Conservation (phyloP, 1,139 yeast species). For the Kluyveromyces sp. region DNA sequence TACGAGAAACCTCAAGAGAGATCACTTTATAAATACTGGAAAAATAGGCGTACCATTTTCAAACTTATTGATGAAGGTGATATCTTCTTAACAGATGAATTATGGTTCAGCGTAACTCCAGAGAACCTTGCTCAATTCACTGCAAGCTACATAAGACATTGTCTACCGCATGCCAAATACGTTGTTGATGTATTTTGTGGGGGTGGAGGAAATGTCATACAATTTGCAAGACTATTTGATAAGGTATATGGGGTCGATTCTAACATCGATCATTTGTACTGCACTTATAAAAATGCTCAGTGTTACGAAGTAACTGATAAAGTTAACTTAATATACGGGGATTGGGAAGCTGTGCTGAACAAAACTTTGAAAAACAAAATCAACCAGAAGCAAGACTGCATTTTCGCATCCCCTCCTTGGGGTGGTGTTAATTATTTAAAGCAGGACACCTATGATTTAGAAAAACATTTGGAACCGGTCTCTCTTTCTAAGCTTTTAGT, state of each 20-base stretch:
- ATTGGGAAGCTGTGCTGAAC: conserved; percentile 41
- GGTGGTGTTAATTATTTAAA: conserved; percentile 73
- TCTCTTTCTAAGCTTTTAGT: conserved; percentile 38
- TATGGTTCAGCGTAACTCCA: conserved; percentile 92
- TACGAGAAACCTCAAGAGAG: conserved; percentile 11
- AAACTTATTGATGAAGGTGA: conserved; percentile 47
- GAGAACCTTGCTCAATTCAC: conserved; percentile 61
- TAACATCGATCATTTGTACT: conserved; percentile 50
- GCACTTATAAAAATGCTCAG: conserved; percentile 66
- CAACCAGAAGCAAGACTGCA: conserved; percentile 44
- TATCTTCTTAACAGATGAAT: conserved; percentile 59
- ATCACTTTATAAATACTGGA: conserved; percentile 24
- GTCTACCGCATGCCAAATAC: conserved; percentile 40
- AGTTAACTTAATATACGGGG: conserved; percentile 44
- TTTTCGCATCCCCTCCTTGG: conserved; percentile 94
- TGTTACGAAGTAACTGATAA: conserved; percentile 54
- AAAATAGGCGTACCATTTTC: conserved; percentile 17
- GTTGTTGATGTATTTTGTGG: conserved; percentile 82
- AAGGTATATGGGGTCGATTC: conserved; percentile 62
- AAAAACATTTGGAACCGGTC: conserved; percentile 39
- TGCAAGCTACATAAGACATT: conserved; percentile 49
- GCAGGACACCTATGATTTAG: conserved; percentile 41
- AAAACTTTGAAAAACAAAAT: conserved; percentile 17
- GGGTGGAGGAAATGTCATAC: conserved; percentile 91
- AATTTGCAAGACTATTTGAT: conserved; percentile 57